Evolutionary conservation across 768 basidiomycete genomes (phyloP).

Genomic region (Leucocoprinus birnbaumii): DNA sequence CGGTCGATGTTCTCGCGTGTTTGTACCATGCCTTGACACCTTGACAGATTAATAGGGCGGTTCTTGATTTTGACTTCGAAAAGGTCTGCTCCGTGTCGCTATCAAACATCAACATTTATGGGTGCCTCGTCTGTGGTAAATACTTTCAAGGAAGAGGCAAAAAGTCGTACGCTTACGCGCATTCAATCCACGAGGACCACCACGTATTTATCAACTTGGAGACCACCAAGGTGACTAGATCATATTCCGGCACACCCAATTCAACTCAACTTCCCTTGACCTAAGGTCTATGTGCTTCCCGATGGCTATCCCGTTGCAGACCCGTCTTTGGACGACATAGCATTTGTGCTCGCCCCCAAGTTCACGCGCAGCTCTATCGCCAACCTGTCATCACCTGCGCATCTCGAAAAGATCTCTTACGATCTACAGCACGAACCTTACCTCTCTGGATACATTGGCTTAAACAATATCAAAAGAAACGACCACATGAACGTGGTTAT

Average conservation of each 20-base stretch:
- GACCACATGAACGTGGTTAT: constrained; percentile 98
- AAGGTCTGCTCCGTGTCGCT: constrained; percentile 97
- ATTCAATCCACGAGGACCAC: constrained; percentile 97
- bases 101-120: constrained; percentile 96
- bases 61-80: constrained; percentile 98
- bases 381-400: constrained; percentile 52
- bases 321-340: constrained; percentile 94
- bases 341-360: constrained; percentile 84
- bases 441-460: constrained; percentile 89
- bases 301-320: constrained; percentile 97
- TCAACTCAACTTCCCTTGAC: constrained; percentile 16
- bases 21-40: constrained; percentile 8
- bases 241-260: constrained; percentile 12
- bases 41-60: constrained; percentile 79
- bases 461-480: constrained; percentile 97
- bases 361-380: constrained; percentile 65
- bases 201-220: constrained; percentile 97
- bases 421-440: constrained; percentile 83
- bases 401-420: constrained; percentile 74
- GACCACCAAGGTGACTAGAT: constrained; percentile 76
- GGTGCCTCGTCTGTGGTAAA: constrained; percentile 96
- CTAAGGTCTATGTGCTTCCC: constrained; percentile 92
- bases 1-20: constrained; percentile 11
- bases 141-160: constrained; percentile 97
- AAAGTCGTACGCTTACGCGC: constrained; percentile 92